Evolutionary conservation across 2,329 filamentous ascomycete species (phyloP).

Genomic region (Paraconiothyrium brasiliense): DNA sequence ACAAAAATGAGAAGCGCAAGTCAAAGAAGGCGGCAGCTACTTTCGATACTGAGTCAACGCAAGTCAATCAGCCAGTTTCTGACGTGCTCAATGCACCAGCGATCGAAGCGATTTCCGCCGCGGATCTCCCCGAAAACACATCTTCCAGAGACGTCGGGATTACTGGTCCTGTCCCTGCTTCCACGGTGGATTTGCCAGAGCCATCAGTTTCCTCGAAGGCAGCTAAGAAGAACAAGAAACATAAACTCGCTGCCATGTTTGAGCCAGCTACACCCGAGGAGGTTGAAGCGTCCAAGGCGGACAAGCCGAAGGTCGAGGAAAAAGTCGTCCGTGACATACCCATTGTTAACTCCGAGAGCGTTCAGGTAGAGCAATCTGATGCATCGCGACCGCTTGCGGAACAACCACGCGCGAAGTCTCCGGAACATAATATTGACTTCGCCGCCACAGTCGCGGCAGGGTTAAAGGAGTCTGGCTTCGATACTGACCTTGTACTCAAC

Average conservation of each 20-base stretch:
- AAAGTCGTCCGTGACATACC: constrained; percentile 31
- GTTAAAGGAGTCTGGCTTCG: constrained; percentile 57
- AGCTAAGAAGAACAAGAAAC: constrained; percentile 52
- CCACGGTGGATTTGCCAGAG: constrained; percentile 22
- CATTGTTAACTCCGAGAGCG: constrained; percentile 15
- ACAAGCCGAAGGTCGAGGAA: constrained; percentile 10
- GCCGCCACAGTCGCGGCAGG: constrained; percentile 59
- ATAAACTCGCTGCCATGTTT: constrained; percentile 45
- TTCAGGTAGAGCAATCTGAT: not conserved
- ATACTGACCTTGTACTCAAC: constrained; percentile 56
- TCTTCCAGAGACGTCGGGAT: not conserved
- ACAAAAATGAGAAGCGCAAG: constrained; percentile 25
- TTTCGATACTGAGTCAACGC: constrained; percentile 16
- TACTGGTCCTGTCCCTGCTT: constrained; percentile 8
- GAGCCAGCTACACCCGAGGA: constrained; percentile 36
- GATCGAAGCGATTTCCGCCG: constrained; percentile 7
- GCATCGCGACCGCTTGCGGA: not conserved
- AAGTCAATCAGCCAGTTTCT: constrained; percentile 3
- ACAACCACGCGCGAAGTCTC: constrained; percentile 32
- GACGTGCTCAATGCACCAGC: not conserved
- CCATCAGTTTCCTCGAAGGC: constrained; percentile 29
- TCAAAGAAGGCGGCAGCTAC: constrained; percentile 24
- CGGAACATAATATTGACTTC: constrained; percentile 55
- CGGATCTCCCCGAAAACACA: not conserved
- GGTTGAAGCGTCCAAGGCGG: constrained; percentile 14